These are phyloP conservation scores for Citeromyces hawaiiensis DNA, from an alignment of 1,139 yeast genomes.

Conservation along the genomic window DNA sequence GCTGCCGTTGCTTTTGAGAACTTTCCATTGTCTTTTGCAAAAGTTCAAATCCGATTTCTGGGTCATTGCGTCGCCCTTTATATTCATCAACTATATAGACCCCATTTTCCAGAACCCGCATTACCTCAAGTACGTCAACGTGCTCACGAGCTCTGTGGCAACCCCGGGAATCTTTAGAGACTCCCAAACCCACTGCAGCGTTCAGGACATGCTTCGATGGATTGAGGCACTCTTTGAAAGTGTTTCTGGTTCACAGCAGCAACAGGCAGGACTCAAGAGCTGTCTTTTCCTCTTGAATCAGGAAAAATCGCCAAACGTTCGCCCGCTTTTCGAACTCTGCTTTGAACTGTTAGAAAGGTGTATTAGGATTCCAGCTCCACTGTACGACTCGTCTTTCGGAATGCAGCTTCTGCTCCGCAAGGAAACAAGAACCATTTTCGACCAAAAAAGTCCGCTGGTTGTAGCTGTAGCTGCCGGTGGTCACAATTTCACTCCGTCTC, in stretches of 20 bases:
- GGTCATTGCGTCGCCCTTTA: constrained; percentile 34
- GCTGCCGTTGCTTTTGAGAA: constrained; percentile 37
- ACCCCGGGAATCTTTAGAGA: not conserved
- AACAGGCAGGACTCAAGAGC: constrained; percentile 26
- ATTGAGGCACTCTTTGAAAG: constrained; percentile 21
- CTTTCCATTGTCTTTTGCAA: constrained; percentile 26
- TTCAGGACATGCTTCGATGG: constrained; percentile 30
- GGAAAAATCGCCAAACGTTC: constrained; percentile 10
- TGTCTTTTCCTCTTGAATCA: constrained; percentile 16
- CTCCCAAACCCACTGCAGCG: constrained; percentile 3
- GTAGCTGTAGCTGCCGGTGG: not conserved
- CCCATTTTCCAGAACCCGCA: constrained; percentile 31
- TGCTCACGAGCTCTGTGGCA: not conserved
- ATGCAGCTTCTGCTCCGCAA: constrained; percentile 25
- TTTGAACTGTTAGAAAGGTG: constrained; percentile 15
- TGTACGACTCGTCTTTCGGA: constrained; percentile 17
- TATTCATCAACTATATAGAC: constrained; percentile 39
- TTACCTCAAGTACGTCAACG: constrained; percentile 13
- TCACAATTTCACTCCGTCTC: not conserved
- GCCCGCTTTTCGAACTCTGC: constrained; percentile 13
- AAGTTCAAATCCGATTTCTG: constrained; percentile 33
- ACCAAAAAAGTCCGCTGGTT: constrained; percentile 17
- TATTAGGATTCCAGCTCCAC: constrained; percentile 12
- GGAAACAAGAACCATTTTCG: constrained; percentile 25
- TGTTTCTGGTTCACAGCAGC: constrained; percentile 25